Conservation (phyloP, 2,329 filamentous ascomycete species). For the Blumeria hordei region DNA sequence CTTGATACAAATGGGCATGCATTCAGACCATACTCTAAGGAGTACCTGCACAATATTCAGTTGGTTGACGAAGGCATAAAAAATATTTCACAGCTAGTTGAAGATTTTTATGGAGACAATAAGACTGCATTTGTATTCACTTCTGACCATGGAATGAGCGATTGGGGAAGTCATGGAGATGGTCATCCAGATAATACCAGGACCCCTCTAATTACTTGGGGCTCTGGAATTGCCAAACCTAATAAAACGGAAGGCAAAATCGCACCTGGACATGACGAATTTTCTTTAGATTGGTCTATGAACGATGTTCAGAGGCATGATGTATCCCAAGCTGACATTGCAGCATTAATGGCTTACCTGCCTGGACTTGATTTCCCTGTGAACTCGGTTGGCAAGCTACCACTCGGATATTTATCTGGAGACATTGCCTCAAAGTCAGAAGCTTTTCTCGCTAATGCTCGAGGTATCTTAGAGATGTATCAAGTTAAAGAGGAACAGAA, state of each 20-base stretch:
- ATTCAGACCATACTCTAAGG: conserved; percentile 76
- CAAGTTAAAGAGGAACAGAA: conserved; percentile 79
- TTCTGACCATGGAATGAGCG: conserved; percentile 96
- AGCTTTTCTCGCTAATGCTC: conserved; percentile 63
- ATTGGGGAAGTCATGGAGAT: conserved; percentile 97
- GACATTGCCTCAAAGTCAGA: conserved; percentile 54
- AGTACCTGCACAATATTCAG: conserved; percentile 87
- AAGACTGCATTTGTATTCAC: conserved; percentile 93
- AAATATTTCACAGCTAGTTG: conserved; percentile 57
- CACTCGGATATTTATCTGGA: conserved; percentile 57
- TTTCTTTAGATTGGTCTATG: conserved; percentile 73
- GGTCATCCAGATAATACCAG: conserved; percentile 93
- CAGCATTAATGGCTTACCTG: conserved; percentile 85
- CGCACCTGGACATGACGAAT: conserved; percentile 70
- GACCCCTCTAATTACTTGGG: conserved; percentile 82
- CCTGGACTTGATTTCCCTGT: conserved; percentile 74
- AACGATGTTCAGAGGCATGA: conserved; percentile 66
- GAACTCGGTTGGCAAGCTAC: conserved; percentile 86
- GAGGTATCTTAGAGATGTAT: conserved; percentile 86
- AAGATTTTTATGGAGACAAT: conserved; percentile 63
- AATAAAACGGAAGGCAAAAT: conserved; percentile 26
- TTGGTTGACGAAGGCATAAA: conserved; percentile 76
- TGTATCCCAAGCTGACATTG: conserved; percentile 81
- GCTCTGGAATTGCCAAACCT: conserved; percentile 67
- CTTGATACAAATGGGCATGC: conserved; percentile 75